Conservation (phyloP, 2,329 filamentous ascomycete genomes). For the Colletotrichum sojae region DNA sequence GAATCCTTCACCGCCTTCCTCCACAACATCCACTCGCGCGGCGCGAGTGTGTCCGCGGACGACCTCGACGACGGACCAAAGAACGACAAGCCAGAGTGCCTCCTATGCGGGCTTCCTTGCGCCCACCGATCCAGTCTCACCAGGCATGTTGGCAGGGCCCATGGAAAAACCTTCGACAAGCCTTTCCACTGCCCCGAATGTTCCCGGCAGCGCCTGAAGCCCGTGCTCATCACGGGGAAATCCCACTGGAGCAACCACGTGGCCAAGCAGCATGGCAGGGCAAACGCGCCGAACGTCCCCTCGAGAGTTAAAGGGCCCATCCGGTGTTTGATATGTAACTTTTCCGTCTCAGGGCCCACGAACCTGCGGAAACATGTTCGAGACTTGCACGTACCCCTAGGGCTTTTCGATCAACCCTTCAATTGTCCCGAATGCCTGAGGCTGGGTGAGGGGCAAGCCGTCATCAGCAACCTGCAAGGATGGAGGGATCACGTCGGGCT, state of each 20-base stretch:
- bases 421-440: too few relatives aligned
- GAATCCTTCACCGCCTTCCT: background rate
- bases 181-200: background rate
- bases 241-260: background rate
- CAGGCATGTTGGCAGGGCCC: background rate
- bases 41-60: too few relatives aligned
- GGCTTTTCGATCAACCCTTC: too few relatives aligned
- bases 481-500: too few relatives aligned
- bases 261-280: background rate
- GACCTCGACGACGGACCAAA: background rate
- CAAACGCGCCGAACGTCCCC: background rate
- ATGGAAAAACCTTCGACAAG: background rate
- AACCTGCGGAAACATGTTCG: too few relatives aligned
- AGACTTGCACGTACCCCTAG: too few relatives aligned
- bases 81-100: background rate
- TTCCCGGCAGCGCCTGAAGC: background rate
- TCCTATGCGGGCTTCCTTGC: background rate
- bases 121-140: background rate
- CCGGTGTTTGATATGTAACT: background rate
- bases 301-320: background rate
- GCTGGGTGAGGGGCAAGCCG: too few relatives aligned
- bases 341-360: background rate
- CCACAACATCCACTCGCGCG: background rate
- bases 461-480: too few relatives aligned
- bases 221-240: background rate